These are phyloP conservation scores for Coccinonectria pachysandricola DNA, from an alignment of 2,329 filamentous ascomycete genomes.

Conservation along the genomic window DNA sequence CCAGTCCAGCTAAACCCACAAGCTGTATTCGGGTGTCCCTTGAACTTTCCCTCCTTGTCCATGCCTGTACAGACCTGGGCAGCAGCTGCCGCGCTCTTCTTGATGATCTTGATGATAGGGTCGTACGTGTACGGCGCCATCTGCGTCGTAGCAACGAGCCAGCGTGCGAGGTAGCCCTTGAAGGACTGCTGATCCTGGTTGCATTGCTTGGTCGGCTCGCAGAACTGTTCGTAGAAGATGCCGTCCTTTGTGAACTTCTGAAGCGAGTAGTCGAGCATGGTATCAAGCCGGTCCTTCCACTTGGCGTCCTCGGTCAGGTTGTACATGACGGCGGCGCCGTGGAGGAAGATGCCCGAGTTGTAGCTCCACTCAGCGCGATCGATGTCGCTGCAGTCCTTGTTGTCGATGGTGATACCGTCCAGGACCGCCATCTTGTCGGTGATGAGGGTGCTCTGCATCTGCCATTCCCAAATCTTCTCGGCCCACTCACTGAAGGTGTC, in stretches of 20 bases:
- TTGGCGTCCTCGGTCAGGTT: constrained; percentile 42
- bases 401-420: constrained; percentile 33
- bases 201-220: constrained; percentile 52
- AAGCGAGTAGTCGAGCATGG: constrained; percentile 41
- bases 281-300: constrained; percentile 50
- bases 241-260: constrained; percentile 42
- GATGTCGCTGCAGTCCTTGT: constrained; percentile 36
- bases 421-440: constrained; percentile 42
- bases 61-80: constrained; percentile 40
- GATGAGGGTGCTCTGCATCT: constrained; percentile 45
- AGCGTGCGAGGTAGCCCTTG: constrained; percentile 66
- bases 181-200: constrained; percentile 63
- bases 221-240: constrained; percentile 56
- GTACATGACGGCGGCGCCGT: constrained; percentile 51
- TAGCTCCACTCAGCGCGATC: constrained; percentile 58
- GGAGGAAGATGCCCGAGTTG: constrained; percentile 56
- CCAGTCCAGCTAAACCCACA: constrained; percentile 60
- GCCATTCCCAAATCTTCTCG: constrained; percentile 58
- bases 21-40: constrained; percentile 45
- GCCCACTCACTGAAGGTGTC: constrained; percentile 71
- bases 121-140: constrained; percentile 43
- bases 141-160: constrained; percentile 46
- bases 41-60: constrained; percentile 25
- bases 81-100: constrained; percentile 41
- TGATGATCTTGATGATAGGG: constrained; percentile 40